These are phyloP conservation scores for Penicillium simplicissimum DNA, from an alignment of 495 filamentous ascomycete genomes.

Conservation along the genomic window DNA sequence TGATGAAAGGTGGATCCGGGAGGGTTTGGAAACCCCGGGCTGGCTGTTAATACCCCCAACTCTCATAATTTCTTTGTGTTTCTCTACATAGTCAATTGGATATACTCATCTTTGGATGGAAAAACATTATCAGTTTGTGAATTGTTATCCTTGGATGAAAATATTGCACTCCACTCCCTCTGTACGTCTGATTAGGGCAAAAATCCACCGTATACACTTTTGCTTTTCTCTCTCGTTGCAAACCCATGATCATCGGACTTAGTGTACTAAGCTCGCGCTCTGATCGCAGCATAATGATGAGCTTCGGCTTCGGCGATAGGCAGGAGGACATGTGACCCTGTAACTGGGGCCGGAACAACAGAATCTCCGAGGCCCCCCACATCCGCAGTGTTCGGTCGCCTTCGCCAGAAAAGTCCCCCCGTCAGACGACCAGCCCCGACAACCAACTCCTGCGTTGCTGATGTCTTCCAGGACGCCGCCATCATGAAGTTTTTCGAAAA, in stretches of 20 bases:
- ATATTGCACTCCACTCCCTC: background rate
- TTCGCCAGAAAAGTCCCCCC: slow-evolving; percentile 15
- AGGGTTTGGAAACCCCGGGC: background rate
- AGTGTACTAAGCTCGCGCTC: too few species aligned
- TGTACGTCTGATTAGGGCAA: background rate
- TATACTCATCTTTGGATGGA: background rate
- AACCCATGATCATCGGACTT: too few species aligned
- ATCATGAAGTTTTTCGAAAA: slow-evolving; percentile 91
- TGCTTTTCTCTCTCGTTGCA: too few species aligned
- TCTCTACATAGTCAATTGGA: background rate
- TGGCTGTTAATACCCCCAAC: slow-evolving; percentile 4
- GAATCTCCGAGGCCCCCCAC: slow-evolving; percentile 6
- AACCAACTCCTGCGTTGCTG: background rate
- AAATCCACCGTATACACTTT: background rate
- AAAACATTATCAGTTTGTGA: background rate
- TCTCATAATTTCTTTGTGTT: slow-evolving; percentile 11
- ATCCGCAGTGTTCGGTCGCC: slow-evolving; percentile 4
- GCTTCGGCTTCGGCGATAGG: slow-evolving; percentile 2
- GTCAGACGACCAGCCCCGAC: slow-evolving; percentile 2
- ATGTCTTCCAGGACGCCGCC: slow-evolving; percentile 17
- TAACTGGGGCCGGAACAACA: slow-evolving; percentile 7
- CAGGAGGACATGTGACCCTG: slow-evolving; percentile 18
- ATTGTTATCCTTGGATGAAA: background rate
- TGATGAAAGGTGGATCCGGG: background rate
- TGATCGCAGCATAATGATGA: background rate